Base-by-base conservation (phyloP, 1,284 basidiomycete species). In the Hemileia vastatrix region DNA sequence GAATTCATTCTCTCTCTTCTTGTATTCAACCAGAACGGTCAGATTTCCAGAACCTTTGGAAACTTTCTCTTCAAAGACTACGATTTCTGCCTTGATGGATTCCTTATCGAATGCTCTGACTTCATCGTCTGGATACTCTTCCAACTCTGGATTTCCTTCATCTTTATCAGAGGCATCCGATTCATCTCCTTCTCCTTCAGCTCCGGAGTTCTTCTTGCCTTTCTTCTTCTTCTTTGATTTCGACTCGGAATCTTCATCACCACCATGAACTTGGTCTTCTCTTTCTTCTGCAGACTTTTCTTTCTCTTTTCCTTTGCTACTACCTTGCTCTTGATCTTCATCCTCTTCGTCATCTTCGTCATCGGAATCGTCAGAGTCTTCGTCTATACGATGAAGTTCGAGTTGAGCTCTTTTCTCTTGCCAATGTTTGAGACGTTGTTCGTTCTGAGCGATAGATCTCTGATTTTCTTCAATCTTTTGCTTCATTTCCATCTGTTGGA, bases 1-100 rank as follows among this genome's bases (percentile, higher is more conserved):
- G 57, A 70, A 73, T 44, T 72, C 71, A 21, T 67, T 64, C 57
- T 75, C 73, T 15, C 72, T 68, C 50, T 68, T 68, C 44, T 70
- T 70, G 64, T 73, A 75, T 65, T 73, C 74, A 9, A 69, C 68
- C 3, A 76, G 66, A 43, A 76, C 69, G 24, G 71, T 67, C 45
- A 74, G 57, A 65, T n/a, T n/a, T n/a, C n/a, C n/a, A n/a, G n/a
- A n/a, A n/a, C n/a, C n/a, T n/a, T n/a, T n/a, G n/a, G n/a, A 55
- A 23, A 72, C 65, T 23, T 66, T 65, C 48, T 69, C 70, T 55
- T 73, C 71, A 36, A 55, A 68, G 8, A 67, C 51, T 2, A 66
- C 65, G 27, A 72, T 67, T 23, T 67, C 63, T 8, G 66, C 62
- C 52, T 69, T 68, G 59, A 68, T 49, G 23, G 27, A 45, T 40